Conservation (phyloP, 164 flowering plant species). For the Houttuynia cordata region DNA sequence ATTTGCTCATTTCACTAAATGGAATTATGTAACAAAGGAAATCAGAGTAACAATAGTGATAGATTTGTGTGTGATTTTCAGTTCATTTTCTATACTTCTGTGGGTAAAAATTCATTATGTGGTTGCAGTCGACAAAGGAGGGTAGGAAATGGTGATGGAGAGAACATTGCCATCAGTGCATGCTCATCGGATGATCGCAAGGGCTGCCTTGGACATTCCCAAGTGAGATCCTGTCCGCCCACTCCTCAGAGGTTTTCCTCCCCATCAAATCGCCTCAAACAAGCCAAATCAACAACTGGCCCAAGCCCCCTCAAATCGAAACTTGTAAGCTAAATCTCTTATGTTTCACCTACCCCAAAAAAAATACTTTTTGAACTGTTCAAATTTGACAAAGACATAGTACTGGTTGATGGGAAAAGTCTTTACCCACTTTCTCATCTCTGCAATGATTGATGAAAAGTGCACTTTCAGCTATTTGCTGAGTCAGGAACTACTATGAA, state of each 20-base stretch:
- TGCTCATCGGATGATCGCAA: not conserved
- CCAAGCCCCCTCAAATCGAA: conserved; percentile 27
- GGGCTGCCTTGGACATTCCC: conserved; percentile 7
- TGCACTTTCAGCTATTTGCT: too few species aligned
- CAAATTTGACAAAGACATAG: not conserved
- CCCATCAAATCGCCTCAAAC: conserved; percentile 13
- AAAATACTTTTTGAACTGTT: not conserved
- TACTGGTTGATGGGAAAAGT: conserved; percentile 2
- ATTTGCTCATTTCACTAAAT: too few species aligned
- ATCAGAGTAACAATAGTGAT: too few species aligned
- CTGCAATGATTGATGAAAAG: too few species aligned
- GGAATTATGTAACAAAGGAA: too few species aligned
- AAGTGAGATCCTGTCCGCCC: conserved; percentile 56
- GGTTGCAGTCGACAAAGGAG: conserved; percentile 14
- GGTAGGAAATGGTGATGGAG: conserved; percentile 21
- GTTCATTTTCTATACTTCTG: not conserved
- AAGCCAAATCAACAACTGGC: conserved; percentile 16
- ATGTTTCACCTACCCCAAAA: not conserved
- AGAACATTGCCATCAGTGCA: conserved; percentile 5
- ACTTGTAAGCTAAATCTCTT: conserved; percentile 15
- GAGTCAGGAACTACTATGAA: too few species aligned
- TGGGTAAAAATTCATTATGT: not conserved
- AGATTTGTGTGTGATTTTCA: not conserved
- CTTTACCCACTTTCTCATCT: too few species aligned
- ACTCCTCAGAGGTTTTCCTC: conserved; percentile 70